Base-by-base conservation (phyloP, 192 early-diverging fungal species). In the Coemansia sp. region DNA sequence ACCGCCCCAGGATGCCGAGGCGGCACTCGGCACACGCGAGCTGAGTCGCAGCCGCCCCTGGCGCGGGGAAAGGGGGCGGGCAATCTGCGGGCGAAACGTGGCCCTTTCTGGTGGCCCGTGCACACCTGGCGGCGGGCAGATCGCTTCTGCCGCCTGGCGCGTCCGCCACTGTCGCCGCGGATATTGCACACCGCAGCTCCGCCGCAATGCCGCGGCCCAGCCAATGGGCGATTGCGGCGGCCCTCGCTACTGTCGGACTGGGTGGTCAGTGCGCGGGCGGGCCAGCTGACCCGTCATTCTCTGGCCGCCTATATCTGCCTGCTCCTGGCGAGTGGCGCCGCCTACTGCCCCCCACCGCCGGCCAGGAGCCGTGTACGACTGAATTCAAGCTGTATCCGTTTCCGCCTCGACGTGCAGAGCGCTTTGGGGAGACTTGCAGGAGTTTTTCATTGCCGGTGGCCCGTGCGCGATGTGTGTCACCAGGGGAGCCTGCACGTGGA, bases 61-160 rank as follows among this genome's bases (percentile, higher is more conserved):
- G 47, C 56, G 46, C 56, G 47, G 56, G 56, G 56, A 59, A 59
- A n/a, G n/a, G n/a, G n/a, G n/a, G n/a, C n/a, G n/a, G n/a, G n/a
- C n/a, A n/a, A n/a, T n/a, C n/a, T n/a, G n/a, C n/a, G n/a, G n/a
- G n/a, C n/a, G n/a, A n/a, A n/a, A n/a, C n/a, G n/a, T n/a, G n/a
- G n/a, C n/a, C n/a, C n/a, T n/a, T n/a, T n/a, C n/a, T n/a, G n/a
- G n/a, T n/a, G n/a, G 16, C 35, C 34, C 46, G 23, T 37, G 46
- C 34, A 35, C 14, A n/a, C 26, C 8, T 7, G 6, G 27, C n/a
- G n/a, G 25, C 41, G 19, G 2, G 12, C 16, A 27, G 28, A 36
- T 38, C 7, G 22, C 33, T 16, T 19, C 30, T 37, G 47, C 12
- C 39, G 14, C 31, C 51, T 53, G 51, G 51, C 35, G 40, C 26